Base-by-base conservation (phyloP, 2,329 filamentous ascomycete species). In the Orbilia oligospora region DNA sequence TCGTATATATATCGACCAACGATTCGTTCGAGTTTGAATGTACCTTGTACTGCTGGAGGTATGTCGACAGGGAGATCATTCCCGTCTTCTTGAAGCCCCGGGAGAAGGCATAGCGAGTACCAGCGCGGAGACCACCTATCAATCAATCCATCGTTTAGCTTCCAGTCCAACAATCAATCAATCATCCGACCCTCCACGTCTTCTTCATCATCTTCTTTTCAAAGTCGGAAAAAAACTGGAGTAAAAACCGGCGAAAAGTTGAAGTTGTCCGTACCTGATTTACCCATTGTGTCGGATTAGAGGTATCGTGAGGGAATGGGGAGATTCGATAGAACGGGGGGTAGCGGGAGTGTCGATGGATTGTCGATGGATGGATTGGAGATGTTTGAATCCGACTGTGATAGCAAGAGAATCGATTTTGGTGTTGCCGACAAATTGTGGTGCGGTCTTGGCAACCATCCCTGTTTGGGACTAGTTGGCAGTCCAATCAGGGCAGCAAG, bases 51-150 rank as follows among this genome's bases (percentile, higher is more conserved):
- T 93, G 90, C 87, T 91, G 91, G 85, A 99, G 89, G 90, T 98
- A 99, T 86, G 95, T 98, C 84, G 91, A 94, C 85, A 98, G 89
- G 84, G 89, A 88, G 88, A 99, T 97, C 89, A 91, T 91, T 86
- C 96, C 96, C 90, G 94, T 93, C 89, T 97, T 89, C 88, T 96
- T 94, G 90, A 97, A 97, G 86, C 91, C 89, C 85, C 95, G 91
- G 86, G 91, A 93, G 91, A 97, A 99, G 88, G 93, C 91, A 91
- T 94, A 93, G 87, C 92, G 92, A 87, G 92, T 95, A 87, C 92
- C 92, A 86, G 91, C 89, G 87, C 93, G 90, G 85, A 94, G 90
- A 93, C 92, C 92, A 88, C 91, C 90, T 84, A 92, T 90, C 89
- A 92, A 91, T 91, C 92, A 68, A 80, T 44, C 33, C 73, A 68